These are phyloP conservation scores for Cordyceps fumosorosea DNA, from an alignment of 2,329 filamentous ascomycete species.

Conservation along the genomic window DNA sequence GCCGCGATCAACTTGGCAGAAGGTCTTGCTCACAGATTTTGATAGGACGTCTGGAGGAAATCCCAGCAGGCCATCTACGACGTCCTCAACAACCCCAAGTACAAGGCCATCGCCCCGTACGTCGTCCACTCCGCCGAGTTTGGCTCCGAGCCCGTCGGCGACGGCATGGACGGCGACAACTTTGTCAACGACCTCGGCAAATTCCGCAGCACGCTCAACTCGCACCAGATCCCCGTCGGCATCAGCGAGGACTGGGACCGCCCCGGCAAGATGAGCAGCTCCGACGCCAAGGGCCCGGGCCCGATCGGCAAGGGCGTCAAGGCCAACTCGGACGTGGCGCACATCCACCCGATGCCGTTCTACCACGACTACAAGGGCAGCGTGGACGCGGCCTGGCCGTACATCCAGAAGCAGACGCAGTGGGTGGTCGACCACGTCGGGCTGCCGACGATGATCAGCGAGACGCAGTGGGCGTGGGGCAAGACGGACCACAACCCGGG, in stretches of 20 bases:
- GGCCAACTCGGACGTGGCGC: conserved; percentile 17
- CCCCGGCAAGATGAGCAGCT: conserved; percentile 16
- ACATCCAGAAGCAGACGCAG: conserved; percentile 16
- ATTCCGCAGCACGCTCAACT: conserved; percentile 15
- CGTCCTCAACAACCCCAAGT: conserved; percentile 15
- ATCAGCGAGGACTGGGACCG: conserved; percentile 20
- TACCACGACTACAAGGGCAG: conserved; percentile 15
- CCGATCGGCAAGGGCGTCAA: conserved; percentile 16
- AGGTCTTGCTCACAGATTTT: too few species aligned
- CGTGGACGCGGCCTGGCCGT: conserved; percentile 14
- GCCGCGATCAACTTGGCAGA: too few species aligned
- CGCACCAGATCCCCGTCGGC: conserved; percentile 14
- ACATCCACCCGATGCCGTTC: conserved; percentile 20
- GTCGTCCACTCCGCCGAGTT: conserved; percentile 19
- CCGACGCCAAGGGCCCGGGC: conserved; percentile 10
- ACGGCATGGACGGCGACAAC: conserved; percentile 18
- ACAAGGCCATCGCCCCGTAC: conserved; percentile 16
- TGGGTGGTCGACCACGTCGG: conserved; percentile 15
- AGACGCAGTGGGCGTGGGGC: conserved; percentile 19
- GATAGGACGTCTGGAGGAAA: conserved; percentile 16
- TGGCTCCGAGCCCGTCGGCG: conserved; percentile 19
- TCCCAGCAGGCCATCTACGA: conserved; percentile 19
- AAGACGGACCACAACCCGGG: conserved; percentile 15
- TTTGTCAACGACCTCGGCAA: conserved; percentile 16
- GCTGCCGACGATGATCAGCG: conserved; percentile 16